A percentile compares a stretch with the other conserved stretches of the same genome.
Conservation (phyloP, 2,329 filamentous ascomycete genomes). For the Claviceps sp. region DNA sequence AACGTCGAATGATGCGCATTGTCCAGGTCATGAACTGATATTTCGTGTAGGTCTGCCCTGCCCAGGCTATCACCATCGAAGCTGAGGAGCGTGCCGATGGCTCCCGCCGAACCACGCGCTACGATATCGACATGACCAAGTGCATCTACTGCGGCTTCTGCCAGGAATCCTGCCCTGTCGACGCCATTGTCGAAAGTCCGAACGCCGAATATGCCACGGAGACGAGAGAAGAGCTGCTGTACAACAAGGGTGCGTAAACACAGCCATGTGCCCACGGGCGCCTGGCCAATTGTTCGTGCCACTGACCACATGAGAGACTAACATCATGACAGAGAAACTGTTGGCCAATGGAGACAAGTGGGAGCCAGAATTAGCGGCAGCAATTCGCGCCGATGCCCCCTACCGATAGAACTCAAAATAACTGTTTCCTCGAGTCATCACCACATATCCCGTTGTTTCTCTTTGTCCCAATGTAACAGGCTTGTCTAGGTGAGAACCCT, state of each 20-base stretch:
- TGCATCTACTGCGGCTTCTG: slow-evolving; percentile 99
- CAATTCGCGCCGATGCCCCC: slow-evolving; percentile 82
- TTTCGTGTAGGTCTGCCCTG: slow-evolving; percentile 64
- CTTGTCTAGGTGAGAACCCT: neutral
- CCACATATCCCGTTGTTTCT: neutral
- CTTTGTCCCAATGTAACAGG: neutral
- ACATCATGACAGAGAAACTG: slow-evolving; percentile 52
- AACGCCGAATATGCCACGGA: slow-evolving; percentile 51
- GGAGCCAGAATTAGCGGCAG: slow-evolving; percentile 92
- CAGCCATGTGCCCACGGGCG: too few relatives aligned
- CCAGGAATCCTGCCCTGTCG: slow-evolving; percentile 96
- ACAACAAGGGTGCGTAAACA: slow-evolving; percentile 62
- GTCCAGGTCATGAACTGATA: neutral
- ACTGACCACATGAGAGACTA: slow-evolving; percentile 7
- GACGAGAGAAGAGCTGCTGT: slow-evolving; percentile 81
- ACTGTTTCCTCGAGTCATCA: neutral
- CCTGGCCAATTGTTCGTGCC: too few relatives aligned
- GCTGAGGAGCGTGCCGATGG: slow-evolving; percentile 96
- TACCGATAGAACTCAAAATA: slow-evolving; percentile 49
- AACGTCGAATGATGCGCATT: neutral
- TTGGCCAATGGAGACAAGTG: slow-evolving; percentile 86
- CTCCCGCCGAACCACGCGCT: slow-evolving; percentile 85
- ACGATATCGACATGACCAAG: slow-evolving; percentile 99
- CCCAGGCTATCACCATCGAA: slow-evolving; percentile 97
- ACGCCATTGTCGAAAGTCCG: slow-evolving; percentile 63